Percentiles rank a stretch among this genome's conserved stretches.
Evolutionary conservation across 1,284 basidiomycete species (phyloP).

Genomic region (Rugosomyces carneus): DNA sequence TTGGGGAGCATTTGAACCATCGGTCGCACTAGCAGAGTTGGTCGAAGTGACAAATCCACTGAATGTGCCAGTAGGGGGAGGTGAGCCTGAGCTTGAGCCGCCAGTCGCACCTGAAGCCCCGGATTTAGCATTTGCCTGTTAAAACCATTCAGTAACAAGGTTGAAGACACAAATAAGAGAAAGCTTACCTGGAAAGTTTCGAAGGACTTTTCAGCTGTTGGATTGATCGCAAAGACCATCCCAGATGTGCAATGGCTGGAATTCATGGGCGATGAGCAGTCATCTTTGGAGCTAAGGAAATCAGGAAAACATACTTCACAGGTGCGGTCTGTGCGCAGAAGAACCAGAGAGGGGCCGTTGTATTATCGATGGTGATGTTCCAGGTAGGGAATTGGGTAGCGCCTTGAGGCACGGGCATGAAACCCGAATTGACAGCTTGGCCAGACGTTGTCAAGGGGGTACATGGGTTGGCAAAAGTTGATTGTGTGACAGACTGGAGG

Average conservation of each 20-base stretch:
- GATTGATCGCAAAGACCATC: slow-evolving; percentile 52
- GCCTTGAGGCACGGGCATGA: slow-evolving; percentile 26
- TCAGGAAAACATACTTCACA: slow-evolving; percentile 18
- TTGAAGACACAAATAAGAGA: background rate
- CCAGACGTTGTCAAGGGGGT: slow-evolving; percentile 25
- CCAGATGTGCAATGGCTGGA: slow-evolving; percentile 35
- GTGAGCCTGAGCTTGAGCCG: slow-evolving; percentile 5
- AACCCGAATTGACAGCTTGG: slow-evolving; percentile 43
- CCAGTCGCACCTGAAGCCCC: slow-evolving; percentile 4
- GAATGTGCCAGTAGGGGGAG: background rate
- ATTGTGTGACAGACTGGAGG: slow-evolving; percentile 34
- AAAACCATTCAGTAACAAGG: background rate
- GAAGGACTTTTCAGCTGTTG: slow-evolving; percentile 37
- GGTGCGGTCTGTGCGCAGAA: slow-evolving; percentile 39
- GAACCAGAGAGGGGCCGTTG: slow-evolving; percentile 43
- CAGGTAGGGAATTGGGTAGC: slow-evolving; percentile 28
- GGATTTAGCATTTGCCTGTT: slow-evolving; percentile 31
- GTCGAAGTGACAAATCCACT: background rate
- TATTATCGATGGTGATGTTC: slow-evolving; percentile 33
- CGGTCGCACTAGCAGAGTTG: slow-evolving; percentile 8
- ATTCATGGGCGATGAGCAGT: background rate
- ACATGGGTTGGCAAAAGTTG: slow-evolving; percentile 31
- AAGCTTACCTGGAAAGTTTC: slow-evolving; percentile 36
- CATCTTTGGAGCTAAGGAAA: background rate
- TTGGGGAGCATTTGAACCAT: slow-evolving; percentile 13